A percentile compares a stretch with the other conserved stretches of the same genome.
Evolutionary conservation across 1,284 basidiomycete genomes (phyloP).

Genomic region (Heterobasidion annosum): DNA sequence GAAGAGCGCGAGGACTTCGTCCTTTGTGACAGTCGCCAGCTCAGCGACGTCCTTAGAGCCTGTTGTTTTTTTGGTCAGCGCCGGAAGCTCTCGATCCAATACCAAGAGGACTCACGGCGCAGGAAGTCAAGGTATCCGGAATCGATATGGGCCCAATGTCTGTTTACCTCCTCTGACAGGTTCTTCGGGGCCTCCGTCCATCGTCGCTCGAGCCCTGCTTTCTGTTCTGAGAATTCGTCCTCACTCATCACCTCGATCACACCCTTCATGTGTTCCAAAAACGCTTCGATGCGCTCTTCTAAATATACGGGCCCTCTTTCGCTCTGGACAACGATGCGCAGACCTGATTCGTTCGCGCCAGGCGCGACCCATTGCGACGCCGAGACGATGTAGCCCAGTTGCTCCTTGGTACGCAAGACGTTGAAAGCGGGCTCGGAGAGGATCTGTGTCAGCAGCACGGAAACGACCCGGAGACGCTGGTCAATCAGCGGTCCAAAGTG

Average conservation of each 20-base stretch:
- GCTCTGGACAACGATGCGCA: constrained; percentile 89
- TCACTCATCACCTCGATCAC: constrained; percentile 36
- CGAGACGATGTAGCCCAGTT: constrained; percentile 88
- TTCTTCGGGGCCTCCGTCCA: constrained; percentile 71
- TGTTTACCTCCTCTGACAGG: constrained; percentile 50
- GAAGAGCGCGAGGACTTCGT: constrained; percentile 77
- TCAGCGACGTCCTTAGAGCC: constrained; percentile 62
- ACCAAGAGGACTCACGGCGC: constrained; percentile 34
- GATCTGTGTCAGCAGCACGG: constrained; percentile 67
- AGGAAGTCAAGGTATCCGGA: constrained; percentile 76
- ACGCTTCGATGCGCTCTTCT: constrained; percentile 84
- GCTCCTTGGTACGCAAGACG: constrained; percentile 90
- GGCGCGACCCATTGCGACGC: constrained; percentile 46
- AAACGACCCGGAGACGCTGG: constrained; percentile 46
- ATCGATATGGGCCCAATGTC: constrained; percentile 67
- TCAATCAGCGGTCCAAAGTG: constrained; percentile 61
- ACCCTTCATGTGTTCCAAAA: constrained; percentile 62
- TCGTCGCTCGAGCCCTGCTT: constrained; percentile 51
- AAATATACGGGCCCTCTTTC: constrained; percentile 81
- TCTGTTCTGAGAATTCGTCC: constrained; percentile 48
- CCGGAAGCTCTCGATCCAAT: constrained; percentile 20
- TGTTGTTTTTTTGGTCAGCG: constrained; percentile 17
- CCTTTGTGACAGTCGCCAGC: constrained; percentile 59
- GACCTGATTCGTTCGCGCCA: constrained; percentile 63
- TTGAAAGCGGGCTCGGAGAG: constrained; percentile 91